Conservation (phyloP, 2,329 filamentous ascomycete species). For the Zalaria sp. region DNA sequence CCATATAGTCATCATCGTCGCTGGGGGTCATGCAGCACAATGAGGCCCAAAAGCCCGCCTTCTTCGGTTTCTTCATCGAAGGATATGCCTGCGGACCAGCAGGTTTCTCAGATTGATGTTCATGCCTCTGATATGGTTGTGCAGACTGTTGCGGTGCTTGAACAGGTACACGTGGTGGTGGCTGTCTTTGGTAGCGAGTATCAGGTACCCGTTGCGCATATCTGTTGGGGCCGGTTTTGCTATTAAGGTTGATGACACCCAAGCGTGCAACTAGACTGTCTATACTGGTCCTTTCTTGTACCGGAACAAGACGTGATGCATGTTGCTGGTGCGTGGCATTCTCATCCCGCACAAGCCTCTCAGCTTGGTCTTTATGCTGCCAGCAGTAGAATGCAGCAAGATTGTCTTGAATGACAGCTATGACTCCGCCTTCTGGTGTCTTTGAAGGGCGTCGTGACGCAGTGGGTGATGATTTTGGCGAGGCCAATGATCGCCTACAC, state of each 20-base stretch:
- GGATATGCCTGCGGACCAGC: not conserved
- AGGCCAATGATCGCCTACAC: conserved; percentile 59
- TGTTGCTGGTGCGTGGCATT: conserved; percentile 4
- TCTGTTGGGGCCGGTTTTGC: not conserved
- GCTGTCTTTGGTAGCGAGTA: too few species aligned
- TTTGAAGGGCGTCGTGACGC: conserved; percentile 12
- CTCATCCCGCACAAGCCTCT: conserved; percentile 18
- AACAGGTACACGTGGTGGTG: too few species aligned
- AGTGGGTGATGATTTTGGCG: conserved; percentile 24
- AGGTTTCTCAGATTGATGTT: not conserved
- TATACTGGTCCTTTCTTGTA: conserved; percentile 59
- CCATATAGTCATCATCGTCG: conserved; percentile 28
- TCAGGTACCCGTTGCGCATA: too few species aligned
- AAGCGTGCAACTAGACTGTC: conserved; percentile 75
- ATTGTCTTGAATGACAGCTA: conserved; percentile 33
- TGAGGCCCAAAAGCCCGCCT: conserved; percentile 23
- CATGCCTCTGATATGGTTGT: too few species aligned
- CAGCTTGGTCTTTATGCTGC: conserved; percentile 86
- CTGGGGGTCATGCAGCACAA: conserved; percentile 25
- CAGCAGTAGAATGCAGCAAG: conserved; percentile 67
- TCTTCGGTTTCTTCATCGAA: conserved; percentile 18
- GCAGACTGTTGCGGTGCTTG: too few species aligned
- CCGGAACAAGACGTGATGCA: conserved; percentile 20
- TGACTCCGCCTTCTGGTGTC: conserved; percentile 19
- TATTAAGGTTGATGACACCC: conserved; percentile 25